phyloP scores from a whole-genome alignment of 1,284 basidiomycete species.

The Melampsora abietis-canadensis region DNA sequence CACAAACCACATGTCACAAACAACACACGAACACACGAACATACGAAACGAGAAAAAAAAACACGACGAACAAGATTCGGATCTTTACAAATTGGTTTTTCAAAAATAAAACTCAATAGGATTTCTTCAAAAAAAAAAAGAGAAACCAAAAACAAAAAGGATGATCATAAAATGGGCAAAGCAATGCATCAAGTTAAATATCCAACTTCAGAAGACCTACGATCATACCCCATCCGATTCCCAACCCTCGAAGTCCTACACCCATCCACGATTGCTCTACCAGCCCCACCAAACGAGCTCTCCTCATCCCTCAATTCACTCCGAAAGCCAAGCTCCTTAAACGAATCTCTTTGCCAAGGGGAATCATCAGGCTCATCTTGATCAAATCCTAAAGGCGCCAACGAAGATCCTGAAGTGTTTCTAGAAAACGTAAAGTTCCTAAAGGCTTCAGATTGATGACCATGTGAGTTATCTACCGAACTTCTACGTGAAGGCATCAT shows the following conservation, averaged over 20 bases:
- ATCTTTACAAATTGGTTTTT: too few species aligned
- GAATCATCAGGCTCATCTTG: background rate
- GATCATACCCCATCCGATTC: background rate
- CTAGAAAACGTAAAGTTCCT: background rate
- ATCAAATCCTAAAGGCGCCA: background rate
- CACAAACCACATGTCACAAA: too few species aligned
- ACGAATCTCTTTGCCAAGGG: background rate
- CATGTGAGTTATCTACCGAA: slow-evolving; percentile 12
- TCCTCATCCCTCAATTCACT: too few species aligned
- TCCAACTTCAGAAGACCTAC: background rate
- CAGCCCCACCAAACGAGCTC: too few species aligned
- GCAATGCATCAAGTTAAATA: background rate
- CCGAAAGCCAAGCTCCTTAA: background rate
- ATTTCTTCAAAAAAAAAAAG: too few species aligned
- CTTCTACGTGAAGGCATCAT: slow-evolving; percentile 6
- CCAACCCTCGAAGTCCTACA: background rate
- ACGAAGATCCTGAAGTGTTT: background rate
- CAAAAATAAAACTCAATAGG: too few species aligned
- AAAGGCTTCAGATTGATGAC: background rate
- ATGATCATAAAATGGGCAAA: too few species aligned
- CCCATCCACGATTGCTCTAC: too few species aligned
- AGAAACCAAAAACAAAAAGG: too few species aligned
- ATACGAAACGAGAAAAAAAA: too few species aligned
- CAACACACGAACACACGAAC: too few species aligned
- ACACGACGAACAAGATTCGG: too few species aligned